Base-by-base conservation (phyloP, 768 basidiomycete species). In the Pulveroboletus sp. region DNA sequence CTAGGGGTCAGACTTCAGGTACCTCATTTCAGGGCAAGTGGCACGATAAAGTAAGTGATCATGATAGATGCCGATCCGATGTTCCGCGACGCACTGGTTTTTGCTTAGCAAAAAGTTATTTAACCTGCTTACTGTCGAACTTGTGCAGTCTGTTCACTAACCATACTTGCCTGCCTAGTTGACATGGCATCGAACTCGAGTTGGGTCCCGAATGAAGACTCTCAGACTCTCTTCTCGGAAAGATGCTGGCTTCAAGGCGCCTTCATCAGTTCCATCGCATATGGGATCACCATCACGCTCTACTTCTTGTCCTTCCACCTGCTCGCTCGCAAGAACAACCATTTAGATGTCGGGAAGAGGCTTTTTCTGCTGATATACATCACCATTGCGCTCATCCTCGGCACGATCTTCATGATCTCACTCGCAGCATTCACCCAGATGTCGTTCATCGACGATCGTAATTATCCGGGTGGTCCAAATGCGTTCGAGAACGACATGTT, bases 381-480 rank as follows among this genome's bases (percentile, higher is more conserved):
- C 15, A 44, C 38, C 26, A 2, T 46, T 33, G n/a, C 41, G 5
- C 46, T 57, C 47, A 11, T 57, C 17, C 38, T 58, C n/a, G 41
- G 47, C 0, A 64, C 62, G 2, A 26, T 63, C 18, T 63, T 52
- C 39, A 46, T 63, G 50, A 26, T 45, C 14, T 31, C 51, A 10
- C 50, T 57, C 14, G 48, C 61, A 2, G 47, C 59, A 17, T 60
- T 68, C 35, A 57, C 57, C 0, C 64, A 67, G 28, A 52, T 66
- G 46, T 50, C 57, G 0, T 69, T 68, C 42, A 60, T 71, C 39
- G 62, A 71, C 41, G 41, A 61, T 39, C 61, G 70, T 8, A 56
- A 68, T 38, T 69, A 59, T 26, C 64, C 64, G 1, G 67, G 65
- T 1, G 69, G 69, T 15, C 68, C 69, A 6, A 58, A 37, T 10